Percentiles rank a stretch among this genome's conserved stretches.
Conservation (phyloP, 345 rosid genomes). For the Eucalyptus polyanthemos region DNA sequence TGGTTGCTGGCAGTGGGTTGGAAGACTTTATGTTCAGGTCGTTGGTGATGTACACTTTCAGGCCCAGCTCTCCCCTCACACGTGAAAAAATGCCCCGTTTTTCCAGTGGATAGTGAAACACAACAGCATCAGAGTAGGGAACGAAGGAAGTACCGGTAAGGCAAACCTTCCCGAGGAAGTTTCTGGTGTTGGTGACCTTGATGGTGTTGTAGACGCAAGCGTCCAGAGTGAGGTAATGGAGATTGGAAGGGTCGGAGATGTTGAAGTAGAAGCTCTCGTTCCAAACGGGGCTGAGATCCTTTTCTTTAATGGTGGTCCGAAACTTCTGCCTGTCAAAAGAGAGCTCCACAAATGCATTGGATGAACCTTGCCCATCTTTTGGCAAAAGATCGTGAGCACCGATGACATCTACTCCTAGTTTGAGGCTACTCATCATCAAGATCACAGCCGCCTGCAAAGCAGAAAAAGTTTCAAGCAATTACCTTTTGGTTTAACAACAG, state of each 20-base stretch:
- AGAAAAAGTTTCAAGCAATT: background rate
- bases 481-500: background rate
- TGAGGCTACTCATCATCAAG: conserved; percentile 53
- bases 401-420: conserved; percentile 80
- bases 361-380: conserved; percentile 88
- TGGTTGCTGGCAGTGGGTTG: conserved; percentile 15
- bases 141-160: conserved; percentile 82
- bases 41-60: conserved; percentile 73
- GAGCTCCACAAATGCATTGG: conserved; percentile 80
- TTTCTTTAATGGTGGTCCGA: conserved; percentile 80
- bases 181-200: conserved; percentile 51
- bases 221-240: conserved; percentile 68
- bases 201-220: conserved; percentile 51
- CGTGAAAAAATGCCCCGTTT: conserved; percentile 80
- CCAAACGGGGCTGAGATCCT: conserved; percentile 93
- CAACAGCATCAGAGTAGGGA: conserved; percentile 77
- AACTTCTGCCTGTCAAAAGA: conserved; percentile 79
- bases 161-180: conserved; percentile 83
- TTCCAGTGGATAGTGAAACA: conserved; percentile 83
- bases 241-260: conserved; percentile 73
- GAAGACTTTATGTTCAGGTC: conserved; percentile 65
- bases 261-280: conserved; percentile 96
- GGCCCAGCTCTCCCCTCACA: conserved; percentile 94
- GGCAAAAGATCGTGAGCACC: conserved; percentile 92
- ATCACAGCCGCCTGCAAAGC: conserved; percentile 14